Percentiles rank a stretch among this genome's conserved stretches.
phyloP scores from a whole-genome alignment of 352 stramenopile species.

The Phytophthora lateralis region DNA sequence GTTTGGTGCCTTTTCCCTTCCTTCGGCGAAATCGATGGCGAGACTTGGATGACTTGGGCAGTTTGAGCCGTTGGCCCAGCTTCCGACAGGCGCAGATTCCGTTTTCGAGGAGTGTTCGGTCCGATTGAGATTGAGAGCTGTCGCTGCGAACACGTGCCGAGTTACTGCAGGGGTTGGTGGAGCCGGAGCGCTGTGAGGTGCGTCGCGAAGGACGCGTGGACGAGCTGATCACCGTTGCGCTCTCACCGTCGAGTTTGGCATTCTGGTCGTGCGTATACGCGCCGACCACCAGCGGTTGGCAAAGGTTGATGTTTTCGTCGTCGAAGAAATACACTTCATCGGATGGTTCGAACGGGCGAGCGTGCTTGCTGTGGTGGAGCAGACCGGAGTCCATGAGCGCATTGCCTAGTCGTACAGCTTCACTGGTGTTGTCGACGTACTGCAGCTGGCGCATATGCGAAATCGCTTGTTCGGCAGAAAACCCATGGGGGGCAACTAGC shows the following conservation, averaged over 20 bases:
- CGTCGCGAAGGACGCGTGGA: slow-evolving; percentile 21
- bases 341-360: slow-evolving; percentile 45
- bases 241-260: slow-evolving; percentile 20
- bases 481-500: slow-evolving; percentile 37
- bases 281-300: slow-evolving; percentile 42
- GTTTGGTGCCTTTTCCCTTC: slow-evolving; percentile 34
- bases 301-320: slow-evolving; percentile 58
- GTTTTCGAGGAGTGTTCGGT: slow-evolving; percentile 49
- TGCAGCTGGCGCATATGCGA: slow-evolving; percentile 45
- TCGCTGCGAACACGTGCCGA: slow-evolving; percentile 32
- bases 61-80: slow-evolving; percentile 55
- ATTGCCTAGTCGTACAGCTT: slow-evolving; percentile 66
- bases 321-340: slow-evolving; percentile 55
- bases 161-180: slow-evolving; percentile 39
- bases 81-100: slow-evolving; percentile 59
- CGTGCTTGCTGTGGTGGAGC: slow-evolving; percentile 61
- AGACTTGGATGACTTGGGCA: slow-evolving; percentile 40
- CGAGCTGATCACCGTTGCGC: slow-evolving; percentile 25
- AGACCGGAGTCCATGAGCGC: slow-evolving; percentile 66
- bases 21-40: slow-evolving; percentile 47
- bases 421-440: slow-evolving; percentile 46
- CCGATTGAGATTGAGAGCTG: slow-evolving; percentile 43
- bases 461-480: slow-evolving; percentile 44
- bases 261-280: slow-evolving; percentile 23
- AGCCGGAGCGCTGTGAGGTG: slow-evolving; percentile 45